phyloP scores from a whole-genome alignment of 2,329 filamentous ascomycete species.

The Aureobasidium sp. region DNA sequence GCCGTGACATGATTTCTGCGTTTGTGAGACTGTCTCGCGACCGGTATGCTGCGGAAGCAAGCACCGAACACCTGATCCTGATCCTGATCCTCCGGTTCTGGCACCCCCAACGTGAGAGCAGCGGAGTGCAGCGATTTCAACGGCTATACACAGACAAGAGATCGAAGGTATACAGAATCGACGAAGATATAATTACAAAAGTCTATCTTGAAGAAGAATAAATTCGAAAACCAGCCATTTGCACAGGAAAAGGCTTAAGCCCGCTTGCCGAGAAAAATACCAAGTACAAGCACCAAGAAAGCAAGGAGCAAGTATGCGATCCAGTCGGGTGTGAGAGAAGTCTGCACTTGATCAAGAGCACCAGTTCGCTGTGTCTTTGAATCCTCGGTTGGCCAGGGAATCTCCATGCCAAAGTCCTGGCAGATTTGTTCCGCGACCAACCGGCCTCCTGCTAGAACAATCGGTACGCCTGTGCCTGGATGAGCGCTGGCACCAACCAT shows the following conservation, averaged over 20 bases:
- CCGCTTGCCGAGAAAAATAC: constrained; percentile 8
- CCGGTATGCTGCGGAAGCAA: background rate
- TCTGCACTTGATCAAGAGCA: constrained; percentile 6
- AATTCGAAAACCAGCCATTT: background rate
- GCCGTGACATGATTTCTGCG: background rate
- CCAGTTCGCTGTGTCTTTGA: constrained; percentile 13
- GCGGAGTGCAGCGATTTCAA: too few species aligned
- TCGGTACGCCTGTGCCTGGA: constrained; percentile 69
- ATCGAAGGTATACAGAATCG: background rate
- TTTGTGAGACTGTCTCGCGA: background rate
- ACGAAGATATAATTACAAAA: background rate
- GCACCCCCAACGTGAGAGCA: too few species aligned
- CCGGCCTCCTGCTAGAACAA: constrained; percentile 62
- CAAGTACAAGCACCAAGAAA: background rate
- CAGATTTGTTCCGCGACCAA: constrained; percentile 52
- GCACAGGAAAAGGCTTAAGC: background rate
- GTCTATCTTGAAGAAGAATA: background rate
- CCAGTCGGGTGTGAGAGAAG: background rate
- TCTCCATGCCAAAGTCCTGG: constrained; percentile 30
- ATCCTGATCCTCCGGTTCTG: too few species aligned
- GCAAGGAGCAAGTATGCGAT: constrained; percentile 10
- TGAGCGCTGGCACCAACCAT: constrained; percentile 72
- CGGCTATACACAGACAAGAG: background rate
- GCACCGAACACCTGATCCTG: background rate
- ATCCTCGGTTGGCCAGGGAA: constrained; percentile 34